phyloP scores from a whole-genome alignment of 1,284 basidiomycete species.

The Ceraceosorus guamensis region DNA sequence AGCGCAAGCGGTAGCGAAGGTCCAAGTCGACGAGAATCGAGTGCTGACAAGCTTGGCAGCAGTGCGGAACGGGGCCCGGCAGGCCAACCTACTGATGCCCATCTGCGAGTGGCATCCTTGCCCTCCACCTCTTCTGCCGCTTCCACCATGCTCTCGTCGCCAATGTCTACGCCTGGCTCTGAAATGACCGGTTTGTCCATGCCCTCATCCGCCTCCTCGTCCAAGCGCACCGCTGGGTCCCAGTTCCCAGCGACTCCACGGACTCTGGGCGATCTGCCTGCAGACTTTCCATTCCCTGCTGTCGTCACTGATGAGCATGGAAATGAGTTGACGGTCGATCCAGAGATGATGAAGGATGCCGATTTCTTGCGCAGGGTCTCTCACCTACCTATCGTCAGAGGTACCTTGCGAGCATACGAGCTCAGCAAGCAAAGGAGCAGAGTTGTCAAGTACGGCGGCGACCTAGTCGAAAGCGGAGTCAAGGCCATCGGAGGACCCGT shows the following conservation, averaged over 20 bases:
- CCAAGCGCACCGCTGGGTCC: conserved; percentile 6
- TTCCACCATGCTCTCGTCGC: conserved; percentile 34
- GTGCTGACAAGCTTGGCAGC: neutral
- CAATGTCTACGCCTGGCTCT: conserved; percentile 30
- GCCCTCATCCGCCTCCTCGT: conserved; percentile 1
- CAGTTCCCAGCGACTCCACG: conserved; percentile 13
- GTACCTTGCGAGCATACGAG: conserved; percentile 66
- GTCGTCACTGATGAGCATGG: conserved; percentile 36
- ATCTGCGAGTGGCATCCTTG: conserved; percentile 1
- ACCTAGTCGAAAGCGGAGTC: conserved; percentile 77
- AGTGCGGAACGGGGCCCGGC: neutral
- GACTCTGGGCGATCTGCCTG: conserved; percentile 28
- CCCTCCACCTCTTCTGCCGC: conserved; percentile 26
- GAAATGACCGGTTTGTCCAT: conserved; percentile 17
- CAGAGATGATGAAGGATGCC: conserved; percentile 35
- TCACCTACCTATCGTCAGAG: conserved; percentile 58
- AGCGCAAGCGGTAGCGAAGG: conserved; percentile 1
- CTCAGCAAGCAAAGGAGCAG: conserved; percentile 68
- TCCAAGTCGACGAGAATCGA: neutral
- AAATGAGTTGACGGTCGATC: conserved; percentile 32
- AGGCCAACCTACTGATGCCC: no score
- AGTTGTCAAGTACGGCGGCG: conserved; percentile 78
- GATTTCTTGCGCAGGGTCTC: conserved; percentile 34
- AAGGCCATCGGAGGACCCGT: conserved; percentile 77
- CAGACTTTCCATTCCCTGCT: conserved; percentile 36